Evolutionary conservation across 352 stramenopile genomes (phyloP).

Genomic region (Phytopythium helicoides): DNA sequence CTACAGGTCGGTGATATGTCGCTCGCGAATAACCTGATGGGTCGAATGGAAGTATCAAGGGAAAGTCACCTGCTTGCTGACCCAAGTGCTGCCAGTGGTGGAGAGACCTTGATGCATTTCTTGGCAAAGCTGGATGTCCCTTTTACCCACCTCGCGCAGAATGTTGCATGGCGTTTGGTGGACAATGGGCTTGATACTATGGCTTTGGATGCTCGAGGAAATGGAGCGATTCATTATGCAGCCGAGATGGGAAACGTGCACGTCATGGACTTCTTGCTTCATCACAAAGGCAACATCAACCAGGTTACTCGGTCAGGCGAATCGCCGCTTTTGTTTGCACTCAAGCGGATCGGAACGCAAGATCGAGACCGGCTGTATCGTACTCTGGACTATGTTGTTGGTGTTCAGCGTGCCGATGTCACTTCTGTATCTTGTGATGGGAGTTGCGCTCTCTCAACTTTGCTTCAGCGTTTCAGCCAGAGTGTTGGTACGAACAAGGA

Average conservation of each 20-base stretch:
- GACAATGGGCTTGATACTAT: conserved; percentile 39
- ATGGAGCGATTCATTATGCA: conserved; percentile 57
- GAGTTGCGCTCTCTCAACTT: conserved; percentile 37
- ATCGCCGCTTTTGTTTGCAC: conserved; percentile 49
- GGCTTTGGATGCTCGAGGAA: conserved; percentile 28
- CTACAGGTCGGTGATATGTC: conserved; percentile 63
- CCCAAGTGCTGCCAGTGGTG: conserved; percentile 6
- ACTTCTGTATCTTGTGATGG: conserved; percentile 23
- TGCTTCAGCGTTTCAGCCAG: conserved; percentile 51
- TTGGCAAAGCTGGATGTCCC: conserved; percentile 51
- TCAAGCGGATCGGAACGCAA: conserved; percentile 30
- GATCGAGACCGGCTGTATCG: conserved; percentile 14
- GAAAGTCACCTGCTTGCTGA: conserved; percentile 1
- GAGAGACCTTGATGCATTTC: conserved; percentile 59
- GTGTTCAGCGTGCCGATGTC: conserved; percentile 28
- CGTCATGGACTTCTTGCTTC: conserved; percentile 63
- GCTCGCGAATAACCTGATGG: conserved; percentile 65
- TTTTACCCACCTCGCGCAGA: conserved; percentile 51
- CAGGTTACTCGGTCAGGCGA: conserved; percentile 37
- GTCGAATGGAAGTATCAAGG: conserved; percentile 7
- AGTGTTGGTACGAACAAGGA: conserved; percentile 11
- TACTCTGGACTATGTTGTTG: conserved; percentile 48
- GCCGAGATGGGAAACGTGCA: conserved; percentile 49
- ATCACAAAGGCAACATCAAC: conserved; percentile 43
- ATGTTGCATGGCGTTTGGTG: conserved; percentile 64